Evolutionary conservation across 179 eudicot species (phyloP), one percentile per base, ranked within the genome.

Genomic region (Silene vulgaris): DNA sequence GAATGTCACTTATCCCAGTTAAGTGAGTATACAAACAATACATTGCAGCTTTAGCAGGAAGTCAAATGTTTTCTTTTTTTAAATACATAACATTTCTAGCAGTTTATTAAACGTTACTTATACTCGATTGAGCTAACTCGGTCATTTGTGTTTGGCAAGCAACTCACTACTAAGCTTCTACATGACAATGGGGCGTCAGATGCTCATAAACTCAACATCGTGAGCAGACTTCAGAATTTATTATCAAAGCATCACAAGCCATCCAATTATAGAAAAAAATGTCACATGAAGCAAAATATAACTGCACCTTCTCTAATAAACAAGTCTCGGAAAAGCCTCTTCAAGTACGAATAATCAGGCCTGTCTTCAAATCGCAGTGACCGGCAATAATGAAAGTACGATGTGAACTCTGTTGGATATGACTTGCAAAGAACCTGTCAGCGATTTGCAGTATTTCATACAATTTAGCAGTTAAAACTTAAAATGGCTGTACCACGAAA

Each of bases 331-430:
- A 93, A 93, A 80, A 93, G 91, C 85, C 94, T 86, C 87, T 92
- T 94, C 65, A 92, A 74, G 80, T 94, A 94, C 16, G 96, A 88
- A 80, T 94, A 93, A 82, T 94, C 96, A 48, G 98, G 97, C 78
- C 89, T 92, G 86, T 92, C 97, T 80, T 92, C 97, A 65, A 94
- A 94, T 60, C 94, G 82, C 76, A 94, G 82, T 23, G 98, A 92
- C 69, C 97, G 89, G 75, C 98, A 92, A 77, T 90, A 94, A 81
- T 94, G 96, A 73, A 94, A 94, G 82, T 92, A 92, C 19, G 98
- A 94, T 80, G 89, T 87, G 78, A 94, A 94, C 81, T 94, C 98
- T 21, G 97, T 87, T 43, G 98, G 98, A 79, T 87, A 79, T 45
- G 96, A 89, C 84, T 92, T 90, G 85, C 98, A 93, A 72, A 93